Evolutionary conservation across 1,284 basidiomycete genomes (phyloP).

Genomic region (Cerrena zonata): DNA sequence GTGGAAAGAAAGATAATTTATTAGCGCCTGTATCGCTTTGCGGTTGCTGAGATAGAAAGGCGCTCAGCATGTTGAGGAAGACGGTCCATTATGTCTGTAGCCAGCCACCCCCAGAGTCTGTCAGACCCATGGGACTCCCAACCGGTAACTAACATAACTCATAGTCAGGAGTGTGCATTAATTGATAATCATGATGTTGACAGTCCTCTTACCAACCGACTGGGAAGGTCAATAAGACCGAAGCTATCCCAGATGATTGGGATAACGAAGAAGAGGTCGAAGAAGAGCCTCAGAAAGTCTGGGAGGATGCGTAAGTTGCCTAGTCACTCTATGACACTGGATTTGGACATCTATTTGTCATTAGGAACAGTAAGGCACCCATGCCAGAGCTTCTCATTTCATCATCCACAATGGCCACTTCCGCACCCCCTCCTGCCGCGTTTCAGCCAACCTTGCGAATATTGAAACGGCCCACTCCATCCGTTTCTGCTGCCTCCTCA

Average conservation of each 20-base stretch:
- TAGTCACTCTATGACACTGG: not conserved
- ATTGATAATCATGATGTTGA: not conserved
- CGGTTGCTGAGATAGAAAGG: not conserved
- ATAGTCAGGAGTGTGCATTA: not conserved
- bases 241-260: conserved; percentile 38
- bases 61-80: not conserved
- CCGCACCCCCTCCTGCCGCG: conserved; percentile 30
- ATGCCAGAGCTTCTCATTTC: conserved; percentile 43
- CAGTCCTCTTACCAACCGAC: conserved; percentile 2
- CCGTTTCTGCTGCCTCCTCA: conserved; percentile 13
- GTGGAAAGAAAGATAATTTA: not conserved
- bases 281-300: conserved; percentile 32
- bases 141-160: conserved; percentile 7
- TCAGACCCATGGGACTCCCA: conserved; percentile 13
- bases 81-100: conserved; percentile 8
- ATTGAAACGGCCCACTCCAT: conserved; percentile 30
- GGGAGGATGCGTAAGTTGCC: conserved; percentile 42
- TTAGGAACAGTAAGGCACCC: conserved; percentile 38
- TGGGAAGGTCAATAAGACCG: conserved; percentile 5
- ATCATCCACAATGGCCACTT: conserved; percentile 20
- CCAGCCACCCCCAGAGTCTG: conserved; percentile 2
- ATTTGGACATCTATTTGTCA: not conserved
- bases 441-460: conserved; percentile 34
- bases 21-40: not conserved
- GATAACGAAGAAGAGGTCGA: conserved; percentile 36